Percentiles rank a stretch among this genome's conserved stretches.
Evolutionary conservation across 2,329 filamentous ascomycete species (phyloP).

Genomic region (Verticillium longisporum): DNA sequence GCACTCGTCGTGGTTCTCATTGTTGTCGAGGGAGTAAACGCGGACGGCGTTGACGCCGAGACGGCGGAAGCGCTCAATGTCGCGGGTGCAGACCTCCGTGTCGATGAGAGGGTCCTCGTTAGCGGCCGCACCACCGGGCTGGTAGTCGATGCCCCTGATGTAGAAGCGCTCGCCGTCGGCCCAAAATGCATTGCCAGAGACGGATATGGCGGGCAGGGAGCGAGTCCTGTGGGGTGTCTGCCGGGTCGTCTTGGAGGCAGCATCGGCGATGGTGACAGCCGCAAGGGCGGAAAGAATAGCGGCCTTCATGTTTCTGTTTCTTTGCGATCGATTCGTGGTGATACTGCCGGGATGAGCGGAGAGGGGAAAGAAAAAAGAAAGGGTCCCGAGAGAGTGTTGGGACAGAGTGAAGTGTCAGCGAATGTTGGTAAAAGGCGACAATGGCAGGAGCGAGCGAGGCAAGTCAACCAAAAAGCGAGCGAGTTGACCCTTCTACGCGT

Average conservation of each 20-base stretch:
- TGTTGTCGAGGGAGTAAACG: slow-evolving; percentile 91
- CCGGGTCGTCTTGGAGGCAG: slow-evolving; percentile 30
- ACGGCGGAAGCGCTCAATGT: slow-evolving; percentile 75
- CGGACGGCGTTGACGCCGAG: slow-evolving; percentile 87
- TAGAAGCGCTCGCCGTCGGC: slow-evolving; percentile 47
- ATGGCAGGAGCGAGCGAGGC: background rate
- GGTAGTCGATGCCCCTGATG: slow-evolving; percentile 55
- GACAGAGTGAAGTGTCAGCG: background rate
- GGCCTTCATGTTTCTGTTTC: slow-evolving; percentile 37
- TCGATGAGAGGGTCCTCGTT: slow-evolving; percentile 72
- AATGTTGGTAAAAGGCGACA: slow-evolving; percentile 1
- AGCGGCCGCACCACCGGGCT: slow-evolving; percentile 51
- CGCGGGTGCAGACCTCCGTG: slow-evolving; percentile 62
- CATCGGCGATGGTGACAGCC: slow-evolving; percentile 34
- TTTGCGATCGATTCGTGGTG: too few relatives aligned
- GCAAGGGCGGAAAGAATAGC: slow-evolving; percentile 41
- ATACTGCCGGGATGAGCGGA: too few relatives aligned
- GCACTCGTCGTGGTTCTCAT: slow-evolving; percentile 67
- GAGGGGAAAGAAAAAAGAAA: background rate
- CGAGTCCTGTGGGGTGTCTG: slow-evolving; percentile 44
- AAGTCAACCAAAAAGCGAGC: background rate
- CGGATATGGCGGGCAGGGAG: slow-evolving; percentile 41
- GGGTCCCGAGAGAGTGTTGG: slow-evolving; percentile 8
- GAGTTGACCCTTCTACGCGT: background rate
- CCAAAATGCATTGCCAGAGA: slow-evolving; percentile 55